These are phyloP conservation scores for Plectosphaerella sp. DNA, from an alignment of 2,329 filamentous ascomycete genomes.

Conservation along the genomic window DNA sequence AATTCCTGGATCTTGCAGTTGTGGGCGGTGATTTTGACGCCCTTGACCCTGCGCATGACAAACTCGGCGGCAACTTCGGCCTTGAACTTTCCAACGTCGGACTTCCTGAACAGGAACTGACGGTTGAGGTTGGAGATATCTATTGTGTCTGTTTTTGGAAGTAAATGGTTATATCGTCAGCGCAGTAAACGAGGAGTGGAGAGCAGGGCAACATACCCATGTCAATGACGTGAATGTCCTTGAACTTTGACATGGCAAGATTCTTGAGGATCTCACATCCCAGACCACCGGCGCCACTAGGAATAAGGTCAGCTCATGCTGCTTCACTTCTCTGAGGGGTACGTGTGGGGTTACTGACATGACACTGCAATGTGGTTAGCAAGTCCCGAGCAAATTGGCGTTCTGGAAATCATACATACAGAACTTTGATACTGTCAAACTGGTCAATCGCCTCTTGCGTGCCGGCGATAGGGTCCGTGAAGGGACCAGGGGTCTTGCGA, in stretches of 20 bases:
- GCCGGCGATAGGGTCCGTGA: conserved; percentile 61
- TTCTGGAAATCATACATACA: conserved; percentile 46
- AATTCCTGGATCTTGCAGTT: conserved; percentile 97
- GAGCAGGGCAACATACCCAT: conserved; percentile 63
- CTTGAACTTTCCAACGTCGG: conserved; percentile 90
- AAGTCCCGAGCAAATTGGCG: background rate
- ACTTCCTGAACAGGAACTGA: conserved; percentile 90
- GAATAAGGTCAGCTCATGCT: conserved; percentile 3
- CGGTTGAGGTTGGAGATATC: conserved; percentile 97
- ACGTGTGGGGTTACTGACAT: conserved; percentile 34
- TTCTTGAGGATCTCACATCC: conserved; percentile 98
- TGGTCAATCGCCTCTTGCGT: conserved; percentile 48
- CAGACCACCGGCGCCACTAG: conserved; percentile 84
- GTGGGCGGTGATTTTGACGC: conserved; percentile 89
- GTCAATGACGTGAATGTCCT: conserved; percentile 96
- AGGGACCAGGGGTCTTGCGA: conserved; percentile 72
- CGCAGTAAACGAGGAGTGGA: background rate
- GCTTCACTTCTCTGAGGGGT: background rate
- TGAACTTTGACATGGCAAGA: conserved; percentile 90
- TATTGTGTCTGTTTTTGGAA: conserved; percentile 69
- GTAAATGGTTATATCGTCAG: background rate
- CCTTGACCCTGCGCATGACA: conserved; percentile 83
- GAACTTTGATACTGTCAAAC: conserved; percentile 68
- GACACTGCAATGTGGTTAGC: conserved; percentile 34
- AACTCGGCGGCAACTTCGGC: conserved; percentile 90